Conservation (phyloP, 768 basidiomycete species). For the Rhodotorula graminis region DNA sequence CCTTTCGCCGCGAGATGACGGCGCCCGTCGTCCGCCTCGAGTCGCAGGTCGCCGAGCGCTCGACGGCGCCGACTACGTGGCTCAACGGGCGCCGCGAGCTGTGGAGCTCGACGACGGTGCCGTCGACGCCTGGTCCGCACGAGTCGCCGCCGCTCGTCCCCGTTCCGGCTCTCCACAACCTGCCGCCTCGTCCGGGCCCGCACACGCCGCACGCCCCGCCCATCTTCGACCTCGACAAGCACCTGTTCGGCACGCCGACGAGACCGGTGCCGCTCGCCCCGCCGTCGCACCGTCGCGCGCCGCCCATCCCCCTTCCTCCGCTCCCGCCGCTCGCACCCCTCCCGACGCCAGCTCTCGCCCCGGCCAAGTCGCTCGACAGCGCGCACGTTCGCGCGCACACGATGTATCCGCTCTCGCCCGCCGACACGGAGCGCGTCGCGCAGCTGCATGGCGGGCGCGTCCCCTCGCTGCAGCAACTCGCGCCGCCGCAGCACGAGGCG, state of each 20-base stretch:
- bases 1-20: neutral
- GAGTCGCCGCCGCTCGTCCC: neutral
- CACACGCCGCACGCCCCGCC: no score
- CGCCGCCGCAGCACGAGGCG: constrained; percentile 7
- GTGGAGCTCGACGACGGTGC: neutral
- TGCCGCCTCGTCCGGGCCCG: no score
- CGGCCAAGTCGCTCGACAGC: neutral
- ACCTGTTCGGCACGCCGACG: no score
- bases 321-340: no score
- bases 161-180: neutral
- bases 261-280: no score
- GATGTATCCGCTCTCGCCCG: constrained; percentile 18
- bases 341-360: neutral
- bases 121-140: neutral
- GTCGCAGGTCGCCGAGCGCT: no score
- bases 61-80: neutral
- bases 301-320: no score
- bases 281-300: no score
- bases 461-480: constrained; percentile 27
- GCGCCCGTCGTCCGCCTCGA: neutral
- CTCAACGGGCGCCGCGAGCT: no score
- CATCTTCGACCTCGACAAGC: no score
- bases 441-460: constrained; percentile 31
- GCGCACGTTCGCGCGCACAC: no score
- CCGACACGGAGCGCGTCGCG: constrained; percentile 25